Evolutionary conservation across 345 rosid genomes (phyloP), one percentile per base, ranked within the genome.

Genomic region (Kernera saxatilis): DNA sequence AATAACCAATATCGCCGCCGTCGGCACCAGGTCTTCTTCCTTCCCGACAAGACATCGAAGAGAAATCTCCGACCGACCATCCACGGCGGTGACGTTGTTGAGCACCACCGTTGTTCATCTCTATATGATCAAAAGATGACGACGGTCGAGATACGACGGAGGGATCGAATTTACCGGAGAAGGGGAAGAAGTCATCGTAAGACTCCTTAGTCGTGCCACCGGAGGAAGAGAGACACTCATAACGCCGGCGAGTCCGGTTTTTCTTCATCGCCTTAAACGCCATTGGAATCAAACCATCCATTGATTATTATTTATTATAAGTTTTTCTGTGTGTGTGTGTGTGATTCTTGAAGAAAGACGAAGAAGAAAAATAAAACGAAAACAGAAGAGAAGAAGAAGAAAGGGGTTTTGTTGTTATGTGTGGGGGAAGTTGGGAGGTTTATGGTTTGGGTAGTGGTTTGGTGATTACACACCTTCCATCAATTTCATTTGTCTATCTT

Each of bases 211-310:
- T 37, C 9, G 66, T 37, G 21, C 8, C 44, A 13, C 25, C 15
- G 3, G 78, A 67, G 55, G 93, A 70, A 3, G 97, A 88, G 52
- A 93, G 87, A 43, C 85, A 86, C 68, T 90, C 85, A 63, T 93
- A 93, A 12, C 78, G 83, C 43, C 83, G 59, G 4, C 91, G 92
- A 40, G 73, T 81, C 32, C 45, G 68, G 56, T 36, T 87, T 81
- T 77, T 86, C 89, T 60, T 87, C 61, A 93, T 77, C 39, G 91
- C 92, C 61, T 75, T 89, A 78, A 62, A 85, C 21, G 86, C 77
- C 84, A 87, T 27, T 5, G 97, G 96, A 59, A 93, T 78, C 18
- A 93, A 74, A 18, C 98, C 98, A 37, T 93, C 98, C 98, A 91
- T 90, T 48, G 61, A 39, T 12, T 56, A 2, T 9, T 43, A 8